phyloP scores from a whole-genome alignment of 2,329 filamentous ascomycete genomes.

The Penicillium italicum region DNA sequence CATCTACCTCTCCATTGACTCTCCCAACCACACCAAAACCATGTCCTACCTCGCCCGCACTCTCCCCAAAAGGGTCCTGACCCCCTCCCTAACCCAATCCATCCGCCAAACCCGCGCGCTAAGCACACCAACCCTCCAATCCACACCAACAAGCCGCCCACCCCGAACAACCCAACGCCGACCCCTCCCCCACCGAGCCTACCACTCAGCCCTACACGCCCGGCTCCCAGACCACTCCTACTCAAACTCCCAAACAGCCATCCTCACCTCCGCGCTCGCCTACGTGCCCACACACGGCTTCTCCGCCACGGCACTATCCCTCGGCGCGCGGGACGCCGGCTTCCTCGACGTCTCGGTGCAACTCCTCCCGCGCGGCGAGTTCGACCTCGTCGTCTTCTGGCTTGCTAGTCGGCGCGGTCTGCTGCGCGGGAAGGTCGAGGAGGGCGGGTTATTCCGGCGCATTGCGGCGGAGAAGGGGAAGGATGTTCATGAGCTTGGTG shows the following conservation, averaged over 20 bases:
- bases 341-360: conserved; percentile 84
- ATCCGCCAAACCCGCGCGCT: not conserved
- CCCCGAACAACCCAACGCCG: not conserved
- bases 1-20: not conserved
- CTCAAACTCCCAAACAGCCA: conserved; percentile 62
- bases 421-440: conserved; percentile 36
- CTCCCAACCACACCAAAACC: not conserved
- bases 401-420: conserved; percentile 40
- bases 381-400: conserved; percentile 65
- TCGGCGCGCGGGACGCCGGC: conserved; percentile 77
- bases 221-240: conserved; percentile 56
- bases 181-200: conserved; percentile 40
- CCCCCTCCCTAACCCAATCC: not conserved
- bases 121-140: not conserved
- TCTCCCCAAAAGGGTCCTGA: conserved; percentile 1
- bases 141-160: not conserved
- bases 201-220: conserved; percentile 72
- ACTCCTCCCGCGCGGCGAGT: conserved; percentile 73
- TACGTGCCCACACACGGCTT: conserved; percentile 84
- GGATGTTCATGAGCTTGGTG: conserved; percentile 36
- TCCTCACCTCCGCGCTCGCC: conserved; percentile 74
- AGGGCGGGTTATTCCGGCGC: conserved; percentile 24
- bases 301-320: conserved; percentile 65
- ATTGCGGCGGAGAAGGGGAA: conserved; percentile 8
- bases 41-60: conserved; percentile 16